Percentiles rank a stretch among this genome's conserved stretches.
Conservation (phyloP, 1,284 basidiomycete species). For the Trichosporon faecale region DNA sequence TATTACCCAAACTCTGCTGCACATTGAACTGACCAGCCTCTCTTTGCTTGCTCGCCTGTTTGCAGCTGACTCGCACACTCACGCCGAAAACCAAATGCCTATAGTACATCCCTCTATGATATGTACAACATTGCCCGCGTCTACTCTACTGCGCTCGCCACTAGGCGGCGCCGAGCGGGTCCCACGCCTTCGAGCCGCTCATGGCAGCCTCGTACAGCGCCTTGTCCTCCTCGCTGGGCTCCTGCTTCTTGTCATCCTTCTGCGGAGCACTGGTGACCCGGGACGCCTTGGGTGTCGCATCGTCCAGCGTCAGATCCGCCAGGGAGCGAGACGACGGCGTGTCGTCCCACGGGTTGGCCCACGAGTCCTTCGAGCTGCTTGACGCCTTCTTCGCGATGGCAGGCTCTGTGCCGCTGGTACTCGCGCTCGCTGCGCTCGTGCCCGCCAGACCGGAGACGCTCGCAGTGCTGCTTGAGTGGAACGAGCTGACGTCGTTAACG, state of each 20-base stretch:
- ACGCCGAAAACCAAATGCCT: not conserved
- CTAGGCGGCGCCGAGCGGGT: constrained; percentile 45
- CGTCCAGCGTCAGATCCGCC: constrained; percentile 20
- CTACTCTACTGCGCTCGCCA: not conserved
- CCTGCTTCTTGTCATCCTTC: not conserved
- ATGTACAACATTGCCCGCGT: not conserved
- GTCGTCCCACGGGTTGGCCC: constrained; percentile 29
- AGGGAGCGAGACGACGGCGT: constrained; percentile 4
- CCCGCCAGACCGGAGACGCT: not conserved
- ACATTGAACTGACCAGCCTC: not conserved
- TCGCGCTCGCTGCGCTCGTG: not conserved
- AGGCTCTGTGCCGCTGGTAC: not conserved
- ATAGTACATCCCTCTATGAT: constrained; percentile 2
- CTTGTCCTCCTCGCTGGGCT: constrained; percentile 1
- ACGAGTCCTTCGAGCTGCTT: constrained; percentile 10
- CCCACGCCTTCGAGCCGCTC: constrained; percentile 46
- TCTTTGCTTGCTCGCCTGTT: not conserved
- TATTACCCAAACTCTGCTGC: not conserved
- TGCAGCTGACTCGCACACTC: not conserved
- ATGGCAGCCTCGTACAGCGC: constrained; percentile 35
- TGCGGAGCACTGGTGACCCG: not conserved
- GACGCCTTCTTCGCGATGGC: not conserved
- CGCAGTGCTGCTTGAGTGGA: not conserved
- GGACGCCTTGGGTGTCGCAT: not conserved
- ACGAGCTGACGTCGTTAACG: not conserved